Evolutionary conservation across 106 monocot species (phyloP), one percentile per base, ranked within the genome.

Genomic region (Allium fistulosum): DNA sequence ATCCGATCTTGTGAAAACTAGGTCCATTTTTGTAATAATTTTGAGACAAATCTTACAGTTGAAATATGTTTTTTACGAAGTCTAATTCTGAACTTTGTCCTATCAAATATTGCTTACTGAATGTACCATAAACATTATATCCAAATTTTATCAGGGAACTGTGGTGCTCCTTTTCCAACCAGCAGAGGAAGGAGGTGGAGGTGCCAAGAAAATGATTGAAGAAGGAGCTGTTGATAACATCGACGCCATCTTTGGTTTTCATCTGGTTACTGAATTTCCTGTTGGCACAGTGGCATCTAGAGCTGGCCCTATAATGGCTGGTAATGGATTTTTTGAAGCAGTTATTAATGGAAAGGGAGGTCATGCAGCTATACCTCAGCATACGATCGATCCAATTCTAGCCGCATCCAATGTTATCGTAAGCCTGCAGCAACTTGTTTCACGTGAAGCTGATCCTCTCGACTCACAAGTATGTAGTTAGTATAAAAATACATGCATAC

Each of bases 331-430:
- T 69, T 99, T 99, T 62, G 85, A 99, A 74, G 99, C 93, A 48
- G 93, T 99, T 46, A 99, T 99, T 59, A 87, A 71, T 70, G 99
- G 99, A 48, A 93, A 90, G 67, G 99, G 99, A 26, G 99, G 99
- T 18, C 99, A 99, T 79, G 99, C 90, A 51, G 96, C 96, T 45
- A 76, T 93, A 70, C 99, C 99, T 53, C 99, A 99, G 55, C 79
- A 90, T 46, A 78, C 93, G 27, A 99, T 99, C 49, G 99, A 99
- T 72, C 99, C 99, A 15, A 90, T 99, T 66, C 57, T 99, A 64
- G 90, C 99, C 49, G 93, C 93, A 26, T 93, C 99, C 4, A 99
- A 87, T 74, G 90, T 99, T 37, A 83, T 99, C 73, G 87, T 99
- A 48, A 99, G 99, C 79, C 78, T 99, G 67, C 93, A 99, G 67